A percentile compares a stretch with the other conserved stretches of the same genome.
phyloP scores from a whole-genome alignment of 1,284 basidiomycete species.

The Cystobasidium sp. region DNA sequence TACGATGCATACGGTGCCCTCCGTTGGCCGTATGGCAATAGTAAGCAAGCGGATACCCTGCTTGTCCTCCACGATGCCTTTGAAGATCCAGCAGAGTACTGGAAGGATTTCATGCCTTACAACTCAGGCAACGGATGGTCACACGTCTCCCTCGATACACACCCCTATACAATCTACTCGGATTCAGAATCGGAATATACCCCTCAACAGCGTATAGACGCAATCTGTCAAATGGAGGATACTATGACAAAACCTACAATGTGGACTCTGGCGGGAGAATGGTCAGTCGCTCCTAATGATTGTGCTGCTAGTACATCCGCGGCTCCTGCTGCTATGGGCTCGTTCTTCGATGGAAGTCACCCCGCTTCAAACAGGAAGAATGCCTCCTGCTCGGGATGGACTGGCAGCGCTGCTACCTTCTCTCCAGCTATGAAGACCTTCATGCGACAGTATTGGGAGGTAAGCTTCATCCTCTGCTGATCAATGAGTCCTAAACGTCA shows the following conservation, averaged over 20 bases:
- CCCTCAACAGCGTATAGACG: constrained; percentile 20
- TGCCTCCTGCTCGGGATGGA: constrained; percentile 73
- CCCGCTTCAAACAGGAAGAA: constrained; percentile 49
- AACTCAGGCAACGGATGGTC: constrained; percentile 56
- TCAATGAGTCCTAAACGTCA: background rate
- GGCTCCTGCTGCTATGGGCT: background rate
- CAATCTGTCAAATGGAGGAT: background rate
- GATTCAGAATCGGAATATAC: background rate
- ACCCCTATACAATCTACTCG: constrained; percentile 48
- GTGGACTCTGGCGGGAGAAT: constrained; percentile 56
- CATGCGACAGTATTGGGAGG: constrained; percentile 81
- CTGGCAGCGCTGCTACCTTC: constrained; percentile 75
- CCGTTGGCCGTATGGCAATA: constrained; percentile 24
- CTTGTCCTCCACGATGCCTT: constrained; percentile 71
- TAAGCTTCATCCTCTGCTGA: background rate
- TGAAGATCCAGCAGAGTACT: constrained; percentile 71
- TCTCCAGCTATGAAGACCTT: constrained; percentile 78
- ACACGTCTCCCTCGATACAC: constrained; percentile 71
- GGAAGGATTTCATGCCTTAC: constrained; percentile 69
- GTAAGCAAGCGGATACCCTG: constrained; percentile 14
- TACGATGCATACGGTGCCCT: constrained; percentile 28
- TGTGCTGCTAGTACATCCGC: constrained; percentile 42
- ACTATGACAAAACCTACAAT: constrained; percentile 45
- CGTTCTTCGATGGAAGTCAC: constrained; percentile 24
- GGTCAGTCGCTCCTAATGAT: constrained; percentile 54